Evolutionary conservation across 2,329 filamentous ascomycete genomes (phyloP).

Genomic region (Pleochaeta shiraiana): DNA sequence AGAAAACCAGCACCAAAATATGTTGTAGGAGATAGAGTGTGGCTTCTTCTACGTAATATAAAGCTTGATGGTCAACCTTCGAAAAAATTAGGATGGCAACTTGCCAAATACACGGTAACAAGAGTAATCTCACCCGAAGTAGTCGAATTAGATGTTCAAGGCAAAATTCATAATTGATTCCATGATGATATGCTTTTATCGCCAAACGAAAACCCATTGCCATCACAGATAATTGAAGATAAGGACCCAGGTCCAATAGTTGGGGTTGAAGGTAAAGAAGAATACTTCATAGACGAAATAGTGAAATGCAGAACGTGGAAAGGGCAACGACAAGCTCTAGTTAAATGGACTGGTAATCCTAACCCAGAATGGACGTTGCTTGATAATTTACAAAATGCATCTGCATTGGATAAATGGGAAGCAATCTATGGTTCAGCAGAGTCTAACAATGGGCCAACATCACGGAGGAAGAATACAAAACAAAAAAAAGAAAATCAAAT

Average conservation of each 20-base stretch:
- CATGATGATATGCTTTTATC: background rate
- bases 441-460: background rate
- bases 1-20: background rate
- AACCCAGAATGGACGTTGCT: background rate
- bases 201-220: background rate
- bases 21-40: background rate
- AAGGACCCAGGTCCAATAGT: background rate
- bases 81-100: background rate
- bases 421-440: background rate
- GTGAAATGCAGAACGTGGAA: background rate
- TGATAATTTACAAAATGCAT: background rate
- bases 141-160: background rate
- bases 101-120: background rate
- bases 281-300: background rate
- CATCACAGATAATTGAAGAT: background rate
- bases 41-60: slow-evolving; percentile 1
- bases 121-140: background rate
- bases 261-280: background rate
- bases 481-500: too few relatives aligned
- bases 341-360: background rate
- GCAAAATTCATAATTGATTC: background rate
- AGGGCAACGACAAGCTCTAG: background rate
- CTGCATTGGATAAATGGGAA: background rate
- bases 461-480: background rate
- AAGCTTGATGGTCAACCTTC: background rate